Evolutionary conservation across 306 rosid species (phyloP).

Genomic region (Lathyrus aphaca): DNA sequence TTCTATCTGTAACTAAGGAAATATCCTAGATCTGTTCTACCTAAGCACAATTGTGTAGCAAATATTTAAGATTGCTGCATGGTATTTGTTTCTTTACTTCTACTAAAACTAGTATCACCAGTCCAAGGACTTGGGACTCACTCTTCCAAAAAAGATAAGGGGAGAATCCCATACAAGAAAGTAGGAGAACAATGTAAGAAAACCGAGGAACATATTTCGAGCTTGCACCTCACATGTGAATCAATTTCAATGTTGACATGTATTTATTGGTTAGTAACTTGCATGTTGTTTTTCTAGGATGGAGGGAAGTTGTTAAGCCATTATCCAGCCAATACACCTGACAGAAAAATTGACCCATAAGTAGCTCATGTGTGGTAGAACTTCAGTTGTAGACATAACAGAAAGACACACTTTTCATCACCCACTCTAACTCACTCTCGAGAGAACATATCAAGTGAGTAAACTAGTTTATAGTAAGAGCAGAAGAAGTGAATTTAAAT

Average conservation of each 20-base stretch:
- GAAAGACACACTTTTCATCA: too few species aligned
- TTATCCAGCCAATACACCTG: not conserved
- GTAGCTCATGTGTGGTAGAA: not conserved
- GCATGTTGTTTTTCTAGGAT: not conserved
- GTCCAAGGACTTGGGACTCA: slow-evolving; percentile 3
- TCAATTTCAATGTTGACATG: not conserved
- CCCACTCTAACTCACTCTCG: too few species aligned
- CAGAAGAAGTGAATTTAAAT: slow-evolving; percentile 15
- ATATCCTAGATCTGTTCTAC: not conserved
- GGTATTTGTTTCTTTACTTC: not conserved
- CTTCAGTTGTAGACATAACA: not conserved
- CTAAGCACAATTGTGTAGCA: slow-evolving; percentile 3
- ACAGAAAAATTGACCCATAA: not conserved
- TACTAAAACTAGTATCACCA: not conserved
- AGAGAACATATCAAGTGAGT: slow-evolving; percentile 9
- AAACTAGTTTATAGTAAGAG: not conserved
- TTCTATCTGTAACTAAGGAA: not conserved
- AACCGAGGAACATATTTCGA: not conserved
- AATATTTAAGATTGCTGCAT: slow-evolving; percentile 6
- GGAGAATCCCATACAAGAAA: not conserved
- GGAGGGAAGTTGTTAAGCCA: not conserved
- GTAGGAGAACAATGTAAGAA: not conserved
- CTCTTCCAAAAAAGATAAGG: not conserved
- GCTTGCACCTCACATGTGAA: not conserved
- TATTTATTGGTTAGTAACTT: slow-evolving; percentile 4